Conservation (phyloP, 108 stramenopile species). For the Craspedostauros australis region DNA sequence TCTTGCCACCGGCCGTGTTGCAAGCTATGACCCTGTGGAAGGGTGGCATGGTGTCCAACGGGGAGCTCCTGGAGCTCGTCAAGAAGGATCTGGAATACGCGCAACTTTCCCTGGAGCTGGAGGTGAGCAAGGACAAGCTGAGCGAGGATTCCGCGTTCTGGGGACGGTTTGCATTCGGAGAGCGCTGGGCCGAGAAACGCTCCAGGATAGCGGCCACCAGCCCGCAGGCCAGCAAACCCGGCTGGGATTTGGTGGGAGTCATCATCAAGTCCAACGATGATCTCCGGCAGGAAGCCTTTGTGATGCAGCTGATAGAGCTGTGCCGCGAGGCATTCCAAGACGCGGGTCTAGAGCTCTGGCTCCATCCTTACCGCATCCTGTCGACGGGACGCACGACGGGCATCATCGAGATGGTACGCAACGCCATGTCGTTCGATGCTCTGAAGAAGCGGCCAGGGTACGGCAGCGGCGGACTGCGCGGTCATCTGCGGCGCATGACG, state of each 20-base stretch:
- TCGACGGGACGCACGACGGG: conserved; percentile 89
- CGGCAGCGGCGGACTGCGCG: conserved; percentile 65
- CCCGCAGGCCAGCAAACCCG: conserved; percentile 59
- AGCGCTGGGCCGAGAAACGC: conserved; percentile 92
- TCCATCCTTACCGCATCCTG: conserved; percentile 91
- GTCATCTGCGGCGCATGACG: conserved; percentile 74
- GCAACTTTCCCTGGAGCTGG: conserved; percentile 37
- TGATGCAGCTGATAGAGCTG: conserved; percentile 91
- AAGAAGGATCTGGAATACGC: conserved; percentile 80
- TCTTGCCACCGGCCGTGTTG: conserved; percentile 67
- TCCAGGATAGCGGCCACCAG: conserved; percentile 76
- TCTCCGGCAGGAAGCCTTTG: conserved; percentile 92
- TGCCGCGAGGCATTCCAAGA: conserved; percentile 89
- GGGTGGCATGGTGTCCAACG: conserved; percentile 68
- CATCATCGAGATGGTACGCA: conserved; percentile 85
- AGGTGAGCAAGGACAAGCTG: conserved; percentile 54
- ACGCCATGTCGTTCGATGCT: conserved; percentile 92
- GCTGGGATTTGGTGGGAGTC: conserved; percentile 88
- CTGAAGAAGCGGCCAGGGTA: conserved; percentile 93
- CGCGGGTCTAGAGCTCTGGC: conserved; percentile 82
- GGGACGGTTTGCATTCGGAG: conserved; percentile 90
- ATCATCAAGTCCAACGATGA: conserved; percentile 99
- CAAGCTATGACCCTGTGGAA: conserved; percentile 83
- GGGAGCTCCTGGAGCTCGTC: conserved; percentile 79
- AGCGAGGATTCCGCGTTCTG: conserved; percentile 85